Base-by-base conservation (phyloP, 164 flowering plant species). In the Euptelea pleiosperma region DNA sequence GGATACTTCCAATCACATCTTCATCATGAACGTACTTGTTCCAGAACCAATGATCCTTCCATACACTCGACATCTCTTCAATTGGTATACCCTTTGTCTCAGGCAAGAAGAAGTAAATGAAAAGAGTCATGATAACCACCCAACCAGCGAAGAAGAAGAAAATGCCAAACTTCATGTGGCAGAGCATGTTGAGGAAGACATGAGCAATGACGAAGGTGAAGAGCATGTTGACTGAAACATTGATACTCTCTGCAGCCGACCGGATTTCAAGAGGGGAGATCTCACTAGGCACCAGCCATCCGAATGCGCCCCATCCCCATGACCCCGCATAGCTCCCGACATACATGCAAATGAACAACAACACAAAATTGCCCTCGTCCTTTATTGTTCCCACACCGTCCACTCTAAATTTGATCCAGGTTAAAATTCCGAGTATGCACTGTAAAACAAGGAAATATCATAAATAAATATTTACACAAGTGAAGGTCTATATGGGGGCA, bases 221-320 rank as follows among this genome's bases (percentile, higher is more conserved):
- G n/a, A n/a, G n/a, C n/a, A n/a, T n/a, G n/a, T 83, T 88, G 3
- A 79, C 80, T 0, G 96, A 85, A 0, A 85, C 96, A 40, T 74
- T 88, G 63, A 83, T 53, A 61, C 91, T 85, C 64, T 85, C 88
- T 0, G 87, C 96, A 0, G 89, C 96, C 0, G 96, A 85, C 14
- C 96, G 76, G 67, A 88, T 85, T 43, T 88, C 96, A 6, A 88
- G 57, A 0, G 96, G 96, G 73, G 83, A 85, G 11, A 88, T 83
- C 57, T 88, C 96, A 68, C 86, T 81, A 0, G 96, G 96, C 26
- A 88, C 96, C 16, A 88, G 39, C 89, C 96, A 88, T 0, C 91
- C 96, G 0, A 88, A 73, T 0, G 91, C 91, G 0, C n/a, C n/a
- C n/a, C n/a, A n/a, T n/a, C 96, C 91, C 96, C 96, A 88, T 2